These are phyloP conservation scores for Phycomyces nitens DNA, from an alignment of 192 early-diverging fungal genomes.

Conservation along the genomic window DNA sequence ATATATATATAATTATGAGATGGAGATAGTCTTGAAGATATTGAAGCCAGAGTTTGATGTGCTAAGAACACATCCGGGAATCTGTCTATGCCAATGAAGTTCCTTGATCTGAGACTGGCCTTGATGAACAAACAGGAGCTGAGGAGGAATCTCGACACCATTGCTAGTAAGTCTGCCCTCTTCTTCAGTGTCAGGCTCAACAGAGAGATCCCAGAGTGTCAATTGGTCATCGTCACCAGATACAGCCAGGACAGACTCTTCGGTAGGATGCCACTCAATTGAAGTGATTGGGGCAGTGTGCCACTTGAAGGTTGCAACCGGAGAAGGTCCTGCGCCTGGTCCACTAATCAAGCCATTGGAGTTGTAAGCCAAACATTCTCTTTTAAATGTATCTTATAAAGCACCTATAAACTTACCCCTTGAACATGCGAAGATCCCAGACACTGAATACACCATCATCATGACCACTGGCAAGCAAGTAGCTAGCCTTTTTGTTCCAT, in stretches of 20 bases:
- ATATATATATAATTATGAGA: conserved; percentile 42
- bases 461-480: conserved; percentile 87
- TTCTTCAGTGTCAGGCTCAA: conserved; percentile 93
- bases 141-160: conserved; percentile 83
- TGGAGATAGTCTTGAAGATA: conserved; percentile 95
- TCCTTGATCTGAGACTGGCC: conserved; percentile 95
- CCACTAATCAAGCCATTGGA: too few species aligned
- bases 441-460: conserved; percentile 93
- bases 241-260: conserved; percentile 88
- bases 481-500: conserved; percentile 86
- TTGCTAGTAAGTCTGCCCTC: conserved; percentile 53
- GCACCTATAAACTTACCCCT: conserved; percentile 24
- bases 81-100: conserved; percentile 94
- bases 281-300: conserved; percentile 89
- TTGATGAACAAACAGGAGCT: conserved; percentile 92
- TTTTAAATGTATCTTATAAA: too few species aligned
- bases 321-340: conserved; percentile 39
- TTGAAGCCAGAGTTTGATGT: conserved; percentile 91
- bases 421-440: conserved; percentile 86
- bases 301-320: conserved; percentile 94
- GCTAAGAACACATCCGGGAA: conserved; percentile 84
- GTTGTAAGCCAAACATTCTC: too few species aligned
- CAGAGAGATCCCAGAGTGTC: conserved; percentile 96
- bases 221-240: conserved; percentile 94
- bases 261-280: conserved; percentile 95